A percentile compares a stretch with the other conserved stretches of the same genome.
Evolutionary conservation across 2,329 filamentous ascomycete species (phyloP).

Genomic region (Nemania serpens): DNA sequence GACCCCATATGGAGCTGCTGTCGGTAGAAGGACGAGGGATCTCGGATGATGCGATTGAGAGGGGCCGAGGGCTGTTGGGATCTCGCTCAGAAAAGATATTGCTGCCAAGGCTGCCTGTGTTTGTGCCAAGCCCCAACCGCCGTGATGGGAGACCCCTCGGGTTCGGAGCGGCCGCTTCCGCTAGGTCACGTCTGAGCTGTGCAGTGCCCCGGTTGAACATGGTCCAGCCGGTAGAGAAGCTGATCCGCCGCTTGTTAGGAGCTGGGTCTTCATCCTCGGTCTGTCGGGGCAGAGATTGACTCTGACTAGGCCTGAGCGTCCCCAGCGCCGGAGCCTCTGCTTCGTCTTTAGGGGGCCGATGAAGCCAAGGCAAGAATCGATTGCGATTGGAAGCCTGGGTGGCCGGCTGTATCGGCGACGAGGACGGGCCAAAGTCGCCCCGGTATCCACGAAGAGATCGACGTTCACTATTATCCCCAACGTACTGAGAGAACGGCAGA

Average conservation of each 20-base stretch:
- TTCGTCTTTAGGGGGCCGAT: slow-evolving; percentile 64
- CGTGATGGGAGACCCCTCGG: slow-evolving; percentile 37
- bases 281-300: slow-evolving; percentile 74
- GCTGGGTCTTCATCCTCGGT: slow-evolving; percentile 59
- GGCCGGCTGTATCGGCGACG: slow-evolving; percentile 47
- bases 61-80: slow-evolving; percentile 65
- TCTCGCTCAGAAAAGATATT: slow-evolving; percentile 59
- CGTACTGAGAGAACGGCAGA: slow-evolving; percentile 57
- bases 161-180: slow-evolving; percentile 41
- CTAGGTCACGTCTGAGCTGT: slow-evolving; percentile 44
- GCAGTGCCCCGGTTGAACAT: slow-evolving; percentile 60
- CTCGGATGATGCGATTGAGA: slow-evolving; percentile 71
- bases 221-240: slow-evolving; percentile 61
- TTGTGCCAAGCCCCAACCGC: slow-evolving; percentile 36
- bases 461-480: slow-evolving; percentile 51
- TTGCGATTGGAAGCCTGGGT: slow-evolving; percentile 50
- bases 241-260: slow-evolving; percentile 61
- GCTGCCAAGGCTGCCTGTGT: slow-evolving; percentile 54
- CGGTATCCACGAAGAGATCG: slow-evolving; percentile 45
- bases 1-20: slow-evolving; percentile 74
- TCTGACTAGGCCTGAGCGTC: slow-evolving; percentile 71
- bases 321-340: slow-evolving; percentile 68
- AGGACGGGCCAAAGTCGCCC: slow-evolving; percentile 42
- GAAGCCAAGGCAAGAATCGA: slow-evolving; percentile 62
- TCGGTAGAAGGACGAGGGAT: slow-evolving; percentile 80